A percentile compares a stretch with the other conserved stretches of the same genome.
phyloP scores from a whole-genome alignment of 2,329 filamentous ascomycete genomes.

The Zelopaecilomyces penicillatus region DNA sequence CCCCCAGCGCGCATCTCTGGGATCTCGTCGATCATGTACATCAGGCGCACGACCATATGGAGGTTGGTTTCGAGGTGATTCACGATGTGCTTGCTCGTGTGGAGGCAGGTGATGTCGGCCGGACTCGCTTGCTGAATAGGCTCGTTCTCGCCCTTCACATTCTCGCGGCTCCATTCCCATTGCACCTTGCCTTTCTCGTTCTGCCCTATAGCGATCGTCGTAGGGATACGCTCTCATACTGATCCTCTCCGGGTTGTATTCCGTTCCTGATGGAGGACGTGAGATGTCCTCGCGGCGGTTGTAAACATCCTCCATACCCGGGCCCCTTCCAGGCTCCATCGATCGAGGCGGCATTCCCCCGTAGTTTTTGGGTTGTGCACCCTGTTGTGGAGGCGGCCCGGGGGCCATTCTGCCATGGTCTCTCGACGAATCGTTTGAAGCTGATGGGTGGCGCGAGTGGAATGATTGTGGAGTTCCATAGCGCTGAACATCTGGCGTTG shows the following conservation, averaged over 20 bases:
- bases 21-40: conserved; percentile 29
- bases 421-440: conserved; percentile 36
- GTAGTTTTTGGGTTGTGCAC: conserved; percentile 44
- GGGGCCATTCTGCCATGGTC: conserved; percentile 30
- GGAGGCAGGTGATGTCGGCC: conserved; percentile 32
- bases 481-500: conserved; percentile 50
- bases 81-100: conserved; percentile 31
- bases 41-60: conserved; percentile 38
- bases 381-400: conserved; percentile 39
- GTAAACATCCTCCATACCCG: conserved; percentile 35
- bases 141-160: conserved; percentile 35
- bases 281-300: conserved; percentile 40
- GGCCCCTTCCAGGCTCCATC: conserved; percentile 37
- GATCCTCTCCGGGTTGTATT: conserved; percentile 46
- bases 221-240: conserved; percentile 35
- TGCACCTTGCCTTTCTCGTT: conserved; percentile 39
- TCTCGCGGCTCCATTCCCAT: conserved; percentile 36
- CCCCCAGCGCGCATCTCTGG: conserved; percentile 26
- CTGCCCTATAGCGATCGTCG: conserved; percentile 46
- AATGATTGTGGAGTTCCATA: conserved; percentile 53
- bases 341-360: conserved; percentile 36
- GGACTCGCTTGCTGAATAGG: conserved; percentile 41
- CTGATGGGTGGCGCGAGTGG: conserved; percentile 40
- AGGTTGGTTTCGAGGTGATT: conserved; percentile 36
- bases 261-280: conserved; percentile 26